These are phyloP conservation scores for Phaffia rhodozyma DNA, from an alignment of 1,284 basidiomycete species.

Conservation along the genomic window DNA sequence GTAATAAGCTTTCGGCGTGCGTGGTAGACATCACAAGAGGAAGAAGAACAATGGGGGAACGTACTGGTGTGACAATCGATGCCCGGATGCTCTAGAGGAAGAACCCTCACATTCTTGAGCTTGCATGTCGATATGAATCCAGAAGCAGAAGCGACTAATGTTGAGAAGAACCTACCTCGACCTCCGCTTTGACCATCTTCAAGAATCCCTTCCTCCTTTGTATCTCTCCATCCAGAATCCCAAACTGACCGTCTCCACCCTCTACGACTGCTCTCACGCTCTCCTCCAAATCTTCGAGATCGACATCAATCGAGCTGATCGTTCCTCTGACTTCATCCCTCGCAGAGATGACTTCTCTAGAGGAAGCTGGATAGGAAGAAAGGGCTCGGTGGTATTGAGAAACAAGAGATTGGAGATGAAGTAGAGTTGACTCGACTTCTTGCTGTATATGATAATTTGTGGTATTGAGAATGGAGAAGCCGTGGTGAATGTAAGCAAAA, in stretches of 20 bases:
- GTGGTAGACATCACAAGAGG: not conserved
- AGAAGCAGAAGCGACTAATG: not conserved
- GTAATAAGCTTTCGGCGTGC: not conserved
- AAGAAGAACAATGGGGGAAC: not conserved
- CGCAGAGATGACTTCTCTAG: slow-evolving; percentile 20
- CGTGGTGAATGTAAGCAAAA: too few species aligned
- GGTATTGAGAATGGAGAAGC: not conserved
- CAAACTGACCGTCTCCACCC: slow-evolving; percentile 68
- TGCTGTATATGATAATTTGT: not conserved
- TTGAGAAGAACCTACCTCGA: slow-evolving; percentile 50
- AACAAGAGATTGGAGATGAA: slow-evolving; percentile 24
- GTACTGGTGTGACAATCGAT: not conserved
- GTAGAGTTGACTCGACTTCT: slow-evolving; percentile 29
- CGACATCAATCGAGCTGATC: slow-evolving; percentile 61
- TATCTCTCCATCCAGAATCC: slow-evolving; percentile 61
- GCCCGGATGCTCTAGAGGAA: not conserved
- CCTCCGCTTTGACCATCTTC: slow-evolving; percentile 53
- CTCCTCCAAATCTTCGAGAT: slow-evolving; percentile 76
- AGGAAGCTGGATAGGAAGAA: slow-evolving; percentile 14
- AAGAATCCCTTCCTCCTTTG: slow-evolving; percentile 60
- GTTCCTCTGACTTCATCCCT: slow-evolving; percentile 55
- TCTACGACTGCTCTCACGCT: slow-evolving; percentile 68
- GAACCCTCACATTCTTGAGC: not conserved
- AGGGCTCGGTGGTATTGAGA: slow-evolving; percentile 22
- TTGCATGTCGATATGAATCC: not conserved